phyloP scores from a whole-genome alignment of 106 monocot genomes.

The Apostasia shenzhenica region DNA sequence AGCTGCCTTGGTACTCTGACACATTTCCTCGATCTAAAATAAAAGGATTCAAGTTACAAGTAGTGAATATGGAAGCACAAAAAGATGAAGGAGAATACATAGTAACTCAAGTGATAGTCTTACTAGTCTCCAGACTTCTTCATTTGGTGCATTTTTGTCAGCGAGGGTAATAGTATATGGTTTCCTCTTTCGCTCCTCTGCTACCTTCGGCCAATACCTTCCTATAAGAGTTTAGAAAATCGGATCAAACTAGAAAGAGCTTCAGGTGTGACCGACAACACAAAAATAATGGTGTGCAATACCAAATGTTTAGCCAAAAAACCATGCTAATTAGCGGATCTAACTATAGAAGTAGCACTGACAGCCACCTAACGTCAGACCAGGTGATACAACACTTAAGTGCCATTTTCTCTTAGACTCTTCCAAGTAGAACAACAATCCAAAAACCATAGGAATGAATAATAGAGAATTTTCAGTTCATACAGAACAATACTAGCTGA shows the following conservation, averaged over 20 bases:
- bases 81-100: background rate
- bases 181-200: conserved; percentile 73
- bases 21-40: conserved; percentile 91
- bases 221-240: conserved; percentile 36
- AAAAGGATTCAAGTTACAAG: background rate
- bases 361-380: too few species aligned
- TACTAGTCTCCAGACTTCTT: conserved; percentile 98
- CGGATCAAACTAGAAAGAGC: background rate
- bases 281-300: background rate
- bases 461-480: too few species aligned
- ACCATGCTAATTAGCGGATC: too few species aligned
- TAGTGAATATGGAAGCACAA: background rate
- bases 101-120: background rate
- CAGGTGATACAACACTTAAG: too few species aligned
- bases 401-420: too few species aligned
- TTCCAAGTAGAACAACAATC: too few species aligned
- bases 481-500: too few species aligned
- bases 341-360: too few species aligned
- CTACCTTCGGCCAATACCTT: conserved; percentile 92
- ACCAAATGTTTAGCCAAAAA: too few species aligned
- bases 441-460: too few species aligned
- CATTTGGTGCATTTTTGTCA: conserved; percentile 99
- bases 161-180: conserved; percentile 84
- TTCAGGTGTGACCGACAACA: background rate
- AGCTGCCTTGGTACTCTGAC: conserved; percentile 61